A percentile compares a stretch with the other conserved stretches of the same genome.
Conservation (phyloP, 2,329 filamentous ascomycete species). For the Fusarium sp. region DNA sequence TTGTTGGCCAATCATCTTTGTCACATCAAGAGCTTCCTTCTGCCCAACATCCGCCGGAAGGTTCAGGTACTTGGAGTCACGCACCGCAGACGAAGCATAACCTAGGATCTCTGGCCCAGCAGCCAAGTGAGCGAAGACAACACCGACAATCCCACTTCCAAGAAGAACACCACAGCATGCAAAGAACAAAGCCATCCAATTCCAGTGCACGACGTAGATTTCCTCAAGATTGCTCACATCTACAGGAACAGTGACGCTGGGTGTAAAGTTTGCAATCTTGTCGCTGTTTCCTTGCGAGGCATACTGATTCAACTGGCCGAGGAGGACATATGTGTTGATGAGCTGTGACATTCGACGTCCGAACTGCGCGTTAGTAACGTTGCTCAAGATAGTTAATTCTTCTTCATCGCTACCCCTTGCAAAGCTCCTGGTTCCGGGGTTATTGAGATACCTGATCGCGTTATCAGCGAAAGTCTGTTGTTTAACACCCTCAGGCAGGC, state of each 20-base stretch:
- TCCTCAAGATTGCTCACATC: background rate
- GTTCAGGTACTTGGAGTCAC: conserved; percentile 6
- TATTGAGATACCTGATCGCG: background rate
- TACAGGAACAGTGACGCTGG: background rate
- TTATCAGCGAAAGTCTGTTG: background rate
- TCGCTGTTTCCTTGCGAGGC: background rate
- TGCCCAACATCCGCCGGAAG: background rate
- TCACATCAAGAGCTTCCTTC: conserved; percentile 14
- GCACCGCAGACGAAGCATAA: conserved; percentile 25
- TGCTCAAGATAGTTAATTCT: background rate
- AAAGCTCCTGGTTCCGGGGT: background rate
- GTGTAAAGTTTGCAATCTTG: background rate
- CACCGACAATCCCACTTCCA: background rate
- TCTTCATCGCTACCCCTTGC: background rate
- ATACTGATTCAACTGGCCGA: background rate
- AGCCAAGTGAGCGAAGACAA: conserved; percentile 25
- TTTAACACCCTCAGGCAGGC: background rate
- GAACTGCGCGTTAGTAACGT: background rate
- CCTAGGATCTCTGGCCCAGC: conserved; percentile 32
- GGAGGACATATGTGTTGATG: conserved; percentile 23
- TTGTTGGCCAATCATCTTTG: background rate
- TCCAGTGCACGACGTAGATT: background rate
- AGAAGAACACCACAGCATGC: background rate
- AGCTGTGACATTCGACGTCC: conserved; percentile 13
- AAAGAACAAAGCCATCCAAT: background rate